A percentile compares a stretch with the other conserved stretches of the same genome.
phyloP scores from a whole-genome alignment of 345 rosid species.

The Carallia pectinifolia region DNA sequence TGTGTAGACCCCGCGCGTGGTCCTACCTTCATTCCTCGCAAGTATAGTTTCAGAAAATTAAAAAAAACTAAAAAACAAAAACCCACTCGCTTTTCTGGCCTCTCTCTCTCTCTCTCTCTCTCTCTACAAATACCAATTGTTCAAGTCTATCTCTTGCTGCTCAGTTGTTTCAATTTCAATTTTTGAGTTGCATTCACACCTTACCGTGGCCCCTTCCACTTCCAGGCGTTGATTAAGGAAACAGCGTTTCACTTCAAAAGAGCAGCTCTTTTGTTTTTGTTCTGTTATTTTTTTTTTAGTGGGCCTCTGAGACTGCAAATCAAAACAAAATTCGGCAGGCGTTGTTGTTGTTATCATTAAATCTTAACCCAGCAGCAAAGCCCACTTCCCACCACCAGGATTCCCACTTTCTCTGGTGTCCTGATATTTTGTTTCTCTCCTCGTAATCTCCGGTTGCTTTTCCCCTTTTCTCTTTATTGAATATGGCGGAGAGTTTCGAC shows the following conservation, averaged over 20 bases:
- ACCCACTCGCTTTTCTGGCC: not conserved
- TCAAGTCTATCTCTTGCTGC: not conserved
- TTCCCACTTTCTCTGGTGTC: not conserved
- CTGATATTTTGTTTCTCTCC: not conserved
- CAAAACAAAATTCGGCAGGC: constrained; percentile 20
- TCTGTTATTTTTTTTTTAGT: not conserved
- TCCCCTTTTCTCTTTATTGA: not conserved
- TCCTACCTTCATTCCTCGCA: not conserved
- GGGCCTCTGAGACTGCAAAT: constrained; percentile 30
- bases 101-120: constrained; percentile 19
- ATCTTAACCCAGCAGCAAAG: constrained; percentile 42
- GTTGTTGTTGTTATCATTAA: constrained; percentile 31
- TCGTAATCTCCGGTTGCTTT: not conserved
- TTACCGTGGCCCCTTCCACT: not conserved
- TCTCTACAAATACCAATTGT: constrained; percentile 38
- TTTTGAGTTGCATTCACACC: too few species aligned
- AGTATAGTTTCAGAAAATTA: not conserved
- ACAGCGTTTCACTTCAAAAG: too few species aligned
- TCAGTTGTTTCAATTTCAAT: not conserved
- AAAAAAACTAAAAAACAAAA: not conserved
- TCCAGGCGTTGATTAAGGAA: constrained; percentile 1
- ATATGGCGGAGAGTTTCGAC: constrained; percentile 57
- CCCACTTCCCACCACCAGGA: constrained; percentile 11
- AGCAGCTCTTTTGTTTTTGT: too few species aligned
- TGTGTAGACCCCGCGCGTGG: constrained; percentile 5